A percentile compares a stretch with the other conserved stretches of the same genome.
phyloP scores from a whole-genome alignment of 352 stramenopile genomes.

The Pythium rishiriense region DNA sequence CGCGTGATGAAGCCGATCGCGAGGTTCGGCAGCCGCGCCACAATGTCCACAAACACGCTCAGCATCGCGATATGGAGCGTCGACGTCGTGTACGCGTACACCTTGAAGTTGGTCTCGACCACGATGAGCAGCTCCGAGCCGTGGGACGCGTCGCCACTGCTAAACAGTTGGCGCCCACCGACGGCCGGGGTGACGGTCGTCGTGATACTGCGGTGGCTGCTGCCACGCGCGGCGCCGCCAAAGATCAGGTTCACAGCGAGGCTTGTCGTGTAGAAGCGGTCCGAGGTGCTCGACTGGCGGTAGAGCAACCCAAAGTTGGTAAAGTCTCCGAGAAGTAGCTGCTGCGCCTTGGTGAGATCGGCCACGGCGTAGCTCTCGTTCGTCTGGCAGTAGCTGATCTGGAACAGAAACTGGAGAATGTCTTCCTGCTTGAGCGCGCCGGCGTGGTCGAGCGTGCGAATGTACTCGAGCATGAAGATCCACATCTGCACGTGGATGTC shows the following conservation, averaged over 20 bases:
- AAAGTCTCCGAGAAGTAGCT: slow-evolving; percentile 80
- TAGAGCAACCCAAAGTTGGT: slow-evolving; percentile 88
- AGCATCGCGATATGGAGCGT: slow-evolving; percentile 93
- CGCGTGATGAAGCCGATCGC: slow-evolving; percentile 91
- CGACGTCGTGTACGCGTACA: slow-evolving; percentile 90
- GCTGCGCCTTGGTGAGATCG: slow-evolving; percentile 75
- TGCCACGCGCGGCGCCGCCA: slow-evolving; percentile 36
- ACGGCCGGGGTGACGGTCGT: not conserved
- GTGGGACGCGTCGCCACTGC: slow-evolving; percentile 10
- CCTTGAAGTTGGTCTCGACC: slow-evolving; percentile 93
- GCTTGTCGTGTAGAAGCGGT: slow-evolving; percentile 89
- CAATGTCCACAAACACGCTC: slow-evolving; percentile 90
- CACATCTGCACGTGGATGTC: slow-evolving; percentile 92
- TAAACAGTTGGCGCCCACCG: slow-evolving; percentile 5
- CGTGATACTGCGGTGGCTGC: not conserved
- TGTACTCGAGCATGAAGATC: slow-evolving; percentile 92
- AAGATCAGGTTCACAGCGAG: slow-evolving; percentile 91
- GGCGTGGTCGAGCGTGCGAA: slow-evolving; percentile 77
- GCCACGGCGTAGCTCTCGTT: slow-evolving; percentile 81
- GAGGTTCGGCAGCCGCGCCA: slow-evolving; percentile 87
- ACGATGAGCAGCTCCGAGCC: slow-evolving; percentile 34
- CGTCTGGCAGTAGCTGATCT: slow-evolving; percentile 89
- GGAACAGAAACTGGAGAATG: slow-evolving; percentile 89
- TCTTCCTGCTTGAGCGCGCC: slow-evolving; percentile 80
- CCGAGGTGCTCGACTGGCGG: slow-evolving; percentile 47